Conservation (phyloP, 768 basidiomycete genomes). For the Amanita subjunquillea region DNA sequence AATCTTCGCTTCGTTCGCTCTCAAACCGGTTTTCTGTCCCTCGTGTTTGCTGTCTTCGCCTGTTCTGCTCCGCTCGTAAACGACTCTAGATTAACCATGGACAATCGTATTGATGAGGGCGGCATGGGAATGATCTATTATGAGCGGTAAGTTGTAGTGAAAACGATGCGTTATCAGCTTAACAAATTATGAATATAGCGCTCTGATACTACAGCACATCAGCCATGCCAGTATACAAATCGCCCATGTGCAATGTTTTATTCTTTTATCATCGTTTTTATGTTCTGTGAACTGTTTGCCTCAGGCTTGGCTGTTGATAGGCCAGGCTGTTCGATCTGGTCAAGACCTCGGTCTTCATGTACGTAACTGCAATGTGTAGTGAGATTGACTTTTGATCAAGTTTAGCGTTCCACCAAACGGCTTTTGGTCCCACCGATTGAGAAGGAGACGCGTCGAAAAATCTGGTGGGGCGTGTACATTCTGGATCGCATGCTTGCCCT, state of each 20-base stretch:
- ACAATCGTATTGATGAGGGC: constrained; percentile 57
- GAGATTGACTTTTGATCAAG: constrained; percentile 10
- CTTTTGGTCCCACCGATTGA: constrained; percentile 62
- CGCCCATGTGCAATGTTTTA: constrained; percentile 83
- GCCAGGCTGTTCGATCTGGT: constrained; percentile 81
- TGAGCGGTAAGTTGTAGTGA: constrained; percentile 51
- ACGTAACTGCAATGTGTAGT: constrained; percentile 21
- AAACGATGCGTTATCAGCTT: constrained; percentile 8
- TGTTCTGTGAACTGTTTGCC: constrained; percentile 91
- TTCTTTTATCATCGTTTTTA: constrained; percentile 82
- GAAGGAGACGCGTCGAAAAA: constrained; percentile 83
- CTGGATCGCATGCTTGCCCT: constrained; percentile 90
- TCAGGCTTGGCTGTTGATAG: constrained; percentile 88
- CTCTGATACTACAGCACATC: constrained; percentile 86
- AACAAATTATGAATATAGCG: constrained; percentile 32
- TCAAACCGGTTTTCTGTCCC: constrained; percentile 69
- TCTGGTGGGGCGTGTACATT: constrained; percentile 92
- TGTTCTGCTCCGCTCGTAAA: constrained; percentile 73
- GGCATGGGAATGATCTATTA: constrained; percentile 88
- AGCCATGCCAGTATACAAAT: constrained; percentile 79
- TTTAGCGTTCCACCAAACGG: constrained; percentile 73
- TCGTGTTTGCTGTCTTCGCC: constrained; percentile 87
- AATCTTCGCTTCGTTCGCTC: constrained; percentile 42
- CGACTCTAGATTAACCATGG: constrained; percentile 52
- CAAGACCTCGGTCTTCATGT: constrained; percentile 92